phyloP scores from a whole-genome alignment of 306 rosid species.

The Sicyos baderoa region DNA sequence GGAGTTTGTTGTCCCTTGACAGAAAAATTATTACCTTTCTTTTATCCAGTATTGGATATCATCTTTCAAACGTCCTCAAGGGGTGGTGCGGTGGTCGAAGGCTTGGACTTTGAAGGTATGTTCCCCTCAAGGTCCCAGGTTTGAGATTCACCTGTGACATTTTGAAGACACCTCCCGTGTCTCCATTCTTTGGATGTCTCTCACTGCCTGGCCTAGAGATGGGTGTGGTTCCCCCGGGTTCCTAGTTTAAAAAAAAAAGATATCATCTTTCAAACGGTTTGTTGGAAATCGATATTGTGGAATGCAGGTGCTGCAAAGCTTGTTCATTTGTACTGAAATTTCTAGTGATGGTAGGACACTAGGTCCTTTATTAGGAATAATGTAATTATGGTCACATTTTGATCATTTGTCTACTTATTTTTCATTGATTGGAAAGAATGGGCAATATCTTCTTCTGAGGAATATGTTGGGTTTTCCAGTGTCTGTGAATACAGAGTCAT shows the following conservation, averaged over 20 bases:
- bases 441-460: not conserved
- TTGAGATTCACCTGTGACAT: too few relatives aligned
- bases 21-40: not conserved
- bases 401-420: not conserved
- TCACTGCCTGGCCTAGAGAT: too few relatives aligned
- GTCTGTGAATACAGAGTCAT: constrained; percentile 33
- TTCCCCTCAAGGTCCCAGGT: too few relatives aligned
- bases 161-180: too few relatives aligned
- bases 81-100: too few relatives aligned
- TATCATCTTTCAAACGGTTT: not conserved
- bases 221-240: too few relatives aligned
- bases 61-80: not conserved
- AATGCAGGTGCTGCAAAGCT: not conserved
- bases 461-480: constrained; percentile 23
- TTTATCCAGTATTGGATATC: not conserved
- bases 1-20: too few relatives aligned
- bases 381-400: not conserved
- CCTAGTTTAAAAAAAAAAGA: too few relatives aligned
- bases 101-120: too few relatives aligned
- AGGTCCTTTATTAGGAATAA: not conserved
- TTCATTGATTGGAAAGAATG: not conserved
- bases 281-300: not conserved
- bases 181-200: too few relatives aligned
- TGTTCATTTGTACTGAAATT: not conserved
- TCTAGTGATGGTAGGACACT: not conserved